Conservation (phyloP, 768 basidiomycete species). For the Tulasnella sp. region DNA sequence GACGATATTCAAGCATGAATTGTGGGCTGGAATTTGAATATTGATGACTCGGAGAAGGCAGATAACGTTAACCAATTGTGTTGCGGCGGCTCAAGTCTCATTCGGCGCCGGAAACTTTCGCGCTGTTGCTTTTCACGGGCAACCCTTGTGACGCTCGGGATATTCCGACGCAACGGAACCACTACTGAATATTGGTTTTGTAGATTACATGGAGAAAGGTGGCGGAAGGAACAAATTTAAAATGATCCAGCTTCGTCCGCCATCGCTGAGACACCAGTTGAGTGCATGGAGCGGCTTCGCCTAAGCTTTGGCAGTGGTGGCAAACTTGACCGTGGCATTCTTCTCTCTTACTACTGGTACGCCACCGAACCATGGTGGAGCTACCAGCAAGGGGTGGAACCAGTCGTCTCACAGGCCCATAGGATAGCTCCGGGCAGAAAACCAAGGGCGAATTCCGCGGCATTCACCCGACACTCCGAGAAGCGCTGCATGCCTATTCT, state of each 20-base stretch:
- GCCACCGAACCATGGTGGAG: not conserved
- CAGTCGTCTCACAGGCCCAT: not conserved
- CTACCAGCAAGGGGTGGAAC: not conserved
- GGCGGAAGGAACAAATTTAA: too few species aligned
- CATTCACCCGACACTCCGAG: slow-evolving; percentile 13
- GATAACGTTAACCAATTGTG: not conserved
- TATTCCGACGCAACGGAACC: not conserved
- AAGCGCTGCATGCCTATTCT: not conserved
- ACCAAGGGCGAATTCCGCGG: not conserved
- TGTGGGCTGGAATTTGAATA: not conserved
- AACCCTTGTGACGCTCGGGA: not conserved
- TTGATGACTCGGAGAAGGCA: not conserved
- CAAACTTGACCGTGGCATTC: not conserved
- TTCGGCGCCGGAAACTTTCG: not conserved
- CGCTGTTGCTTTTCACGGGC: not conserved
- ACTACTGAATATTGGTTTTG: not conserved
- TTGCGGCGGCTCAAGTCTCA: not conserved
- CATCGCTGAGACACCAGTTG: too few species aligned
- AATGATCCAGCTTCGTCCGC: too few species aligned
- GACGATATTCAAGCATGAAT: not conserved
- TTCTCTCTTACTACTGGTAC: not conserved
- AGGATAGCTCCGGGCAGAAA: not conserved
- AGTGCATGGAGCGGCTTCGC: too few species aligned
- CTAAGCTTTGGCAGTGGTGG: too few species aligned
- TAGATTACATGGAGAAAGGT: not conserved